phyloP scores from a whole-genome alignment of 2,329 filamentous ascomycete genomes.

The Tolypocladium sp. region DNA sequence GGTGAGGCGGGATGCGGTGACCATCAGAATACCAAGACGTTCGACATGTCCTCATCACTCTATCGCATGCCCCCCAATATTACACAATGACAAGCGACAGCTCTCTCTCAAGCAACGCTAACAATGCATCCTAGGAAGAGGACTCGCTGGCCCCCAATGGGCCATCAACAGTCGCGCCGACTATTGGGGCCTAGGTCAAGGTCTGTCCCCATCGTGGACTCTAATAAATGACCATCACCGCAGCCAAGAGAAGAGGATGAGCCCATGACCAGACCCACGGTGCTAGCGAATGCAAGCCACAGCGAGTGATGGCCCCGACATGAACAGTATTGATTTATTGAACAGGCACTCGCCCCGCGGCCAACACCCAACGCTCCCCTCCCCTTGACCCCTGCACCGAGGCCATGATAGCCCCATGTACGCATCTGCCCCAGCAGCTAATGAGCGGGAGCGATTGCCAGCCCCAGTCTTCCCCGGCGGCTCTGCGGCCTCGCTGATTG shows the following conservation, averaged over 20 bases:
- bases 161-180: not conserved
- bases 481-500: slow-evolving; percentile 7
- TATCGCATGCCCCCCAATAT: not conserved
- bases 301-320: not conserved
- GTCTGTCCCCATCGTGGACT: not conserved
- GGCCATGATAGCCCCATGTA: not conserved
- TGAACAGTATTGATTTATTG: not conserved
- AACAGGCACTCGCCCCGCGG: too few relatives aligned
- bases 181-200: not conserved
- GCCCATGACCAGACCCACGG: too few relatives aligned
- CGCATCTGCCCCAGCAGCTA: not conserved
- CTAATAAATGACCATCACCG: not conserved
- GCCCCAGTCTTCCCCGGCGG: slow-evolving; percentile 7
- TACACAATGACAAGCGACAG: not conserved
- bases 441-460: not conserved
- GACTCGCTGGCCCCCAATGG: not conserved
- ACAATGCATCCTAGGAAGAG: not conserved
- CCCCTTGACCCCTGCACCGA: not conserved
- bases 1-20: not conserved
- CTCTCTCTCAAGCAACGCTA: not conserved
- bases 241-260: not conserved
- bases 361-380: not conserved
- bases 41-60: not conserved
- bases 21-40: not conserved
- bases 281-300: not conserved